A percentile compares a stretch with the other conserved stretches of the same genome.
phyloP scores from a whole-genome alignment of 768 basidiomycete species.

The Mycena haematopus region DNA sequence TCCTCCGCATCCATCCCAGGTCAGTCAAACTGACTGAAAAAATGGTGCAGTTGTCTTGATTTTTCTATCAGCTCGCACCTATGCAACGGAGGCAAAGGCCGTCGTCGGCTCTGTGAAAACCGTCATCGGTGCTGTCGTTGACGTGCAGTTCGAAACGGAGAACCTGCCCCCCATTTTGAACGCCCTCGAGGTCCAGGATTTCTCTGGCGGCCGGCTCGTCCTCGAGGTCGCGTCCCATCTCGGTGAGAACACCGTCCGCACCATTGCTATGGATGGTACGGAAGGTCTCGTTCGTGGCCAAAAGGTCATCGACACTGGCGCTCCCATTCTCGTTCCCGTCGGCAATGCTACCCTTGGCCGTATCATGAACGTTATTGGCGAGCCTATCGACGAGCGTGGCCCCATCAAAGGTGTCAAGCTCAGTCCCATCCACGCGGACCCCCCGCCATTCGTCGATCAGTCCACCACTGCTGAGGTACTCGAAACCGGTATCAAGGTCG shows the following conservation, averaged over 20 bases:
- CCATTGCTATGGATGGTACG: conserved; percentile 99
- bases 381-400: conserved; percentile 99
- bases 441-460: conserved; percentile 97
- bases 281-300: conserved; percentile 99
- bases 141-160: conserved; percentile 97
- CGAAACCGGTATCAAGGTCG: conserved; percentile 99
- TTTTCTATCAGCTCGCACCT: conserved; percentile 67
- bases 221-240: conserved; percentile 99
- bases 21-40: conserved; percentile 41
- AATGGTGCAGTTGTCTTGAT: conserved; percentile 14
- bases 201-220: conserved; percentile 94
- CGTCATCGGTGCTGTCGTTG: conserved; percentile 99
- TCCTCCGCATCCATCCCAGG: conserved; percentile 58
- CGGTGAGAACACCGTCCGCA: conserved; percentile 98
- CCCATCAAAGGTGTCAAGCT: conserved; percentile 96
- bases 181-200: conserved; percentile 96
- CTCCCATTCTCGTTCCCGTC: conserved; percentile 96
- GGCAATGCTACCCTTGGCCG: conserved; percentile 94
- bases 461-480: conserved; percentile 98
- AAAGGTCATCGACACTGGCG: conserved; percentile 95
- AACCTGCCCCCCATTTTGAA: conserved; percentile 97
- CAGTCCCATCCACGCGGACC: conserved; percentile 95
- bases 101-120: conserved; percentile 88
- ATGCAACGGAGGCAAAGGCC: conserved; percentile 88
- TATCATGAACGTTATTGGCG: conserved; percentile 99